Base-by-base conservation (phyloP, 129 eudicot genomes). In the Ambrosia trifida region DNA sequence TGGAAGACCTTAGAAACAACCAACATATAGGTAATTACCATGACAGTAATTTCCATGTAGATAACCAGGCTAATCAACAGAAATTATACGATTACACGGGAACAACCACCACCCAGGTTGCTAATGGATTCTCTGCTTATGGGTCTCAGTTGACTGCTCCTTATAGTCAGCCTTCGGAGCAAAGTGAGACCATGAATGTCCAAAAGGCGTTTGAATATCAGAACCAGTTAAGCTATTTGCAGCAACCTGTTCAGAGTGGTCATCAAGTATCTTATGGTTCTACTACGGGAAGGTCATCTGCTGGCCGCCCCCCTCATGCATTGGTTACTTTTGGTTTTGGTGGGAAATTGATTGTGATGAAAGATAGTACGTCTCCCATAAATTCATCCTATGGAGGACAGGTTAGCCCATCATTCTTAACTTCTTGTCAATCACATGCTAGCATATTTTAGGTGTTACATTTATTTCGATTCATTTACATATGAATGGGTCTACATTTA, bases 251-350 rank as follows among this genome's bases (percentile, higher is more conserved):
- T 70, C 89, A 82, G 44, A 83, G 79, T 68, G 81, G 78, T 64
- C 81, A 82, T 50, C 96, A 82, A 68, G 43, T 66, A 60, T 69
- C 94, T 51, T 75, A 76, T 79, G 73, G 72, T 40, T 84, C 82
- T 11, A 36, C 75, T 51, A 66, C 81, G 20, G 97, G 93, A 83
- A 87, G 94, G 72, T 87, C 99, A 61, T 90, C 94, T 30, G 97
- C 90, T 5, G 93, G 91, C 36, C 97, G 99, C 46, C 99, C 99
- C 65, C 84, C 97, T 14, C 97, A 90, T 79, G 93, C 99, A 11
- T 63, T 94, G 60, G 97, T 85, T 79, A 66, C 89, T 70, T 94
- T 94, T 84, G 99, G 99, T 54, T 94, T 94, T 82, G 99, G 99
- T 69, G 99, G 99, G 64, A 94, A 90, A 69, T 87, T 94, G 16